These are phyloP conservation scores for Linnemannia hyalina DNA, from an alignment of 192 early-diverging fungal genomes.

Conservation along the genomic window DNA sequence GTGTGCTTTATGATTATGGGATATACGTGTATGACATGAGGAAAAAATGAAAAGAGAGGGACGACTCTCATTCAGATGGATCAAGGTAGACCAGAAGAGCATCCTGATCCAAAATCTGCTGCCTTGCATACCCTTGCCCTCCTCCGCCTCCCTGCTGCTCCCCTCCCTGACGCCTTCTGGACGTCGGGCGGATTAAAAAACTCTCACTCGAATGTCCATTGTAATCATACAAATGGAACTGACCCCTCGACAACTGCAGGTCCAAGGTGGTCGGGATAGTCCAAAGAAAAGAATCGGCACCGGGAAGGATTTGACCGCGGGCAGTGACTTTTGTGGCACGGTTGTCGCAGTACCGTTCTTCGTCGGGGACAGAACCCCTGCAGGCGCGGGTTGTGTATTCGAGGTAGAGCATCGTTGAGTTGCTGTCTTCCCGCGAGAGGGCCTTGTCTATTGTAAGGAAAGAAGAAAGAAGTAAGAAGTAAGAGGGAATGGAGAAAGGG, in stretches of 20 bases:
- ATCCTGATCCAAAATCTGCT: background rate
- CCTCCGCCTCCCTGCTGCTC: background rate
- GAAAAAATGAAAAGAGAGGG: background rate
- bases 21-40: background rate
- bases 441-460: background rate
- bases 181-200: constrained; percentile 14
- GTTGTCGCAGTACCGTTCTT: constrained; percentile 33
- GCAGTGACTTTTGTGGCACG: constrained; percentile 31
- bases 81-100: background rate
- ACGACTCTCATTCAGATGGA: background rate
- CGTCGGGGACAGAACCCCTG: constrained; percentile 28
- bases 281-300: constrained; percentile 16
- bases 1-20: background rate
- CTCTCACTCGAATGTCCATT: constrained; percentile 36
- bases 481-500: too few relatives aligned
- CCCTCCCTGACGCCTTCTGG: background rate
- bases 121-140: background rate
- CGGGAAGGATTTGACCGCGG: constrained; percentile 22
- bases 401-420: constrained; percentile 42
- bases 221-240: constrained; percentile 43
- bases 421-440: constrained; percentile 25
- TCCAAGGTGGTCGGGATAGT: constrained; percentile 44
- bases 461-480: background rate
- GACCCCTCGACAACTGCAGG: constrained; percentile 33
- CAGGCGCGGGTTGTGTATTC: constrained; percentile 44